These are phyloP conservation scores for Coprinopsis strossmayeri DNA, from an alignment of 768 basidiomycete species.

Conservation along the genomic window DNA sequence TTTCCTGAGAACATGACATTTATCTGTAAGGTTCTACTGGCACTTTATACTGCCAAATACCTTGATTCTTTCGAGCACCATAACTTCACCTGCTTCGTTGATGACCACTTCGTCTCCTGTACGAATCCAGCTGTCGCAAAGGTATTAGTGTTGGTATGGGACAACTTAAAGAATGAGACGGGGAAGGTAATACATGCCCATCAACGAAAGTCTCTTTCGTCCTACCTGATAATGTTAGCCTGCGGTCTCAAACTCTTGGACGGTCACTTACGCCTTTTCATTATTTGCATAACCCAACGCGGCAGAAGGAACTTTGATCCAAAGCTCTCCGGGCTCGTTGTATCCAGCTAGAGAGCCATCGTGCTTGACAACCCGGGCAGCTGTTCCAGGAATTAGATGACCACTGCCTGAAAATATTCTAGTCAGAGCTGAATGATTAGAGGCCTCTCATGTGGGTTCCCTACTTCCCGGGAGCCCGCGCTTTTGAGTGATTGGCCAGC, in stretches of 20 bases:
- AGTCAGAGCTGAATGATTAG: too few relatives aligned
- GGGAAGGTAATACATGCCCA: slow-evolving; percentile 34
- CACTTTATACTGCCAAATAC: slow-evolving; percentile 18
- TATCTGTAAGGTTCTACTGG: background rate
- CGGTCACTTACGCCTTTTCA: slow-evolving; percentile 45
- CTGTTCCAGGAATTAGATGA: slow-evolving; percentile 46
- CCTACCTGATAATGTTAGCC: slow-evolving; percentile 24
- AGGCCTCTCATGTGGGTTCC: too few relatives aligned
- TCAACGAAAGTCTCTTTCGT: slow-evolving; percentile 64
- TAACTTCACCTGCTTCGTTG: slow-evolving; percentile 46
- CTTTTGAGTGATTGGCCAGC: slow-evolving; percentile 41
- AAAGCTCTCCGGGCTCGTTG: slow-evolving; percentile 56
- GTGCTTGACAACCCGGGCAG: slow-evolving; percentile 46
- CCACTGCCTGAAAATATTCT: slow-evolving; percentile 43
- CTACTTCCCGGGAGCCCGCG: slow-evolving; percentile 49
- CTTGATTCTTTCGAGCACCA: slow-evolving; percentile 61
- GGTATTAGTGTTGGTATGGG: slow-evolving; percentile 1
- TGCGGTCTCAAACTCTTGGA: background rate
- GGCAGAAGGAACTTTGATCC: slow-evolving; percentile 46
- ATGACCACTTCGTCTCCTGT: slow-evolving; percentile 64
- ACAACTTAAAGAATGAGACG: background rate
- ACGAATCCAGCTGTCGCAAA: slow-evolving; percentile 54
- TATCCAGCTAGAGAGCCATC: slow-evolving; percentile 52
- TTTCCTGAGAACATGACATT: slow-evolving; percentile 25
- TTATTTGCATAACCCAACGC: slow-evolving; percentile 56